Evolutionary conservation across 495 filamentous ascomycete species (phyloP), one percentile per base, ranked within the genome.

Genomic region (Penicillium angulare): DNA sequence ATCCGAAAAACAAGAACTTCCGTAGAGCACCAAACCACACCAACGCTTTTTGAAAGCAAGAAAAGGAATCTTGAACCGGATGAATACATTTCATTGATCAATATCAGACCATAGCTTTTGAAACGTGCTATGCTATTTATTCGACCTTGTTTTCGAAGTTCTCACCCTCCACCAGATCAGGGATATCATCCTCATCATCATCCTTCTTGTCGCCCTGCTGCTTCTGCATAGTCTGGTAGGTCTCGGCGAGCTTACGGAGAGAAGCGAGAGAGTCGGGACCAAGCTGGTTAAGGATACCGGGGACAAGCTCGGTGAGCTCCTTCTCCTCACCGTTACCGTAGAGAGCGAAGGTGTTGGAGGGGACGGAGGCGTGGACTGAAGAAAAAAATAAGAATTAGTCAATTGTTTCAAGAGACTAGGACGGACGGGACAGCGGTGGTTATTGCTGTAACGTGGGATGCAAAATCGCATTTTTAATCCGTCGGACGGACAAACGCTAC

Each of bases 181-280:
- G 93, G 74, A 98, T 98, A 59, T 96, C 88, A 53, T 86, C 86
- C 60, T 88, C 92, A 49, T 85, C 83, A 12, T 85, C 82, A 38
- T 89, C 86, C 78, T 92, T 89, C 70, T 82, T 82, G 47, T 80
- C 86, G 39, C 81, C 85, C 74, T 93, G 86, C 66, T 85, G 85
- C 86, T 96, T 96, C 81, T 97, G 93, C 86, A 98, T 84, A 77
- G 83, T 92, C 86, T 98, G 93, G 81, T 97, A 98, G 85, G 88
- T 93, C 84, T 98, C 93, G 49, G 93, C 93, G 29, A 98, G 83
- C 80, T 97, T 97, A 71, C 93, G 88, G 59, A 98, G 89, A 51
- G 89, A 95, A 41, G 95, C 95, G n/a, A 98, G 87, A 54, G 87
- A 92, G 78, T 98, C 93, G 56, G 93, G 93, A 53, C 93, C 93